Base-by-base conservation (phyloP, 2,329 filamentous ascomycete genomes). In the Pyrenophora teres region DNA sequence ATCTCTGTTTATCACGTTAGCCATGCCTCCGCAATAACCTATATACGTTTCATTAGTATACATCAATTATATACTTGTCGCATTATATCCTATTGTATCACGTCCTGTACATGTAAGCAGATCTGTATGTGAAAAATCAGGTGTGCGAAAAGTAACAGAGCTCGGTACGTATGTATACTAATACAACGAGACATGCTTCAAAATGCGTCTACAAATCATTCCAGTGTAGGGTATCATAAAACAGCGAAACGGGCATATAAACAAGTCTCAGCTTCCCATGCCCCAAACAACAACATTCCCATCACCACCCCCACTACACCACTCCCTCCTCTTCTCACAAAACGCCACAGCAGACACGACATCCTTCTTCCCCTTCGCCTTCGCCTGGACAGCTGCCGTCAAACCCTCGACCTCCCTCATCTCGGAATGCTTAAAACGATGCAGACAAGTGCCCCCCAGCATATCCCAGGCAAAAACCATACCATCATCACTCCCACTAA, bases 381-480 rank as follows among this genome's bases (percentile, higher is more conserved):
- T 47, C 10, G 39, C 27, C 9, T 75, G 51, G 56, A 23, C 39
- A 0, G 32, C 84, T 77, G 40, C 15, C 38, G 23, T 52, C 19
- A 54, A 60, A 15, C 56, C 63, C 35, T 52, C 53, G 8, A 64
- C 49, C 30, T 67, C 68, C n/a, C 61, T 65, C 62, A 67, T 65
- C 39, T 68, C 62, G 3, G 67, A 69, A 52, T 81, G 78, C 31
- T 70, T 74, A 5, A 96, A 74, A 59, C 78, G 84, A 27, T 88
- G 84, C 51, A 84, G 78, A 43, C 89, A 70, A 47, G 86, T 83
- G 1, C 90, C 92, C 5, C 82, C 87, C 47, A 96, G 71, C 16
- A 96, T 77, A 75, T 97, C 92, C 93, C 93, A 97, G 1, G 85
- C 90, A 77, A 87, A 87, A 6, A 92, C 74, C 64, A 80, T 80